A percentile compares a stretch with the other conserved stretches of the same genome.
Evolutionary conservation across 2,329 filamentous ascomycete species (phyloP).

Genomic region (Colletotrichum filicis): DNA sequence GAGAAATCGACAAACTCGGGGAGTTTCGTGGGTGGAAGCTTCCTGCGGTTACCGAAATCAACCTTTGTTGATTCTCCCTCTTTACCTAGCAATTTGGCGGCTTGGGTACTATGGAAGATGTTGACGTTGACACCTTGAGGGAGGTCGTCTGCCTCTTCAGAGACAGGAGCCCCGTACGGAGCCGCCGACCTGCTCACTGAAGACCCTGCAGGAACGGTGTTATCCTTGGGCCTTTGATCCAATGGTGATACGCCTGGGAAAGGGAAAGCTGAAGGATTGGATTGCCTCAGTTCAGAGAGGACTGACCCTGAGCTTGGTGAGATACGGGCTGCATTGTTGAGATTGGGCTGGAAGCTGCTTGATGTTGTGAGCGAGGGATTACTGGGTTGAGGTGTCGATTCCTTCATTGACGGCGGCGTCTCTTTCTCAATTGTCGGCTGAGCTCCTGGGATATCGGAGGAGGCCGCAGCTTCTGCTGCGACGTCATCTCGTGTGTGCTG

Average conservation of each 20-base stretch:
- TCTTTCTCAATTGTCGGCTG: neutral
- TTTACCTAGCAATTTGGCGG: constrained; percentile 54
- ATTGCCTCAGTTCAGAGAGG: constrained; percentile 29
- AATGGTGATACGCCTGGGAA: constrained; percentile 28
- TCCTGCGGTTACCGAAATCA: constrained; percentile 20
- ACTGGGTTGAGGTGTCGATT: neutral
- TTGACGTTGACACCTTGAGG: constrained; percentile 57
- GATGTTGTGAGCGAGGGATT: constrained; percentile 30
- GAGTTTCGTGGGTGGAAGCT: constrained; percentile 36
- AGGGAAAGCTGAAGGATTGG: constrained; percentile 15
- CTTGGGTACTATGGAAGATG: constrained; percentile 59
- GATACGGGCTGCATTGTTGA: constrained; percentile 11
- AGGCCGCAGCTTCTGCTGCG: neutral
- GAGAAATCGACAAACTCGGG: constrained; percentile 37
- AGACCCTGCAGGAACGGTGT: neutral
- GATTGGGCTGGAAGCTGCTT: neutral
- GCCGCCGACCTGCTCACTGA: neutral
- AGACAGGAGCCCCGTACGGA: neutral
- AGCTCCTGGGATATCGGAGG: neutral
- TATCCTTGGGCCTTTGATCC: neutral
- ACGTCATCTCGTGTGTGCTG: neutral
- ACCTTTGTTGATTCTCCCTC: neutral
- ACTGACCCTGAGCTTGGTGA: constrained; percentile 24
- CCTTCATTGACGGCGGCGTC: neutral
- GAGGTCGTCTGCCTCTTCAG: constrained; percentile 44